Percentiles rank a stretch among this genome's conserved stretches.
Conservation (phyloP, 306 rosid species). For the Acacia crassicarpa region DNA sequence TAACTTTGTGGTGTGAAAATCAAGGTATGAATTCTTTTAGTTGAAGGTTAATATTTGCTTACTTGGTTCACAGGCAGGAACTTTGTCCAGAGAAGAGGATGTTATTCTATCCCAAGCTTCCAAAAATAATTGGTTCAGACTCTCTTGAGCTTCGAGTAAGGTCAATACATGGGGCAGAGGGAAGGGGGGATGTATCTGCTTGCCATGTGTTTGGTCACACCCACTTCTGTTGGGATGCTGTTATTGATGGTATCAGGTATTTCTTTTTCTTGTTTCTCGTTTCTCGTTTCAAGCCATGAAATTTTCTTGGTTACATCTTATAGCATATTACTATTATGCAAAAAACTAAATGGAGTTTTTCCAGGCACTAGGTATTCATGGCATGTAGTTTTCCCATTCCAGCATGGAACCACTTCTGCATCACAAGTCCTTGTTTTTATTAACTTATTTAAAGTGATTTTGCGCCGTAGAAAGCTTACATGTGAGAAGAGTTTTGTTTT, state of each 20-base stretch:
- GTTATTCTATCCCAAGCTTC: constrained; percentile 88
- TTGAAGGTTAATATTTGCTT: constrained; percentile 21
- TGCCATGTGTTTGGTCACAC: constrained; percentile 90
- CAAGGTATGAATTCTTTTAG: neutral
- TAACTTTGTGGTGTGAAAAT: neutral
- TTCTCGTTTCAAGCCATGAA: neutral
- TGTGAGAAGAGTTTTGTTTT: too few species aligned
- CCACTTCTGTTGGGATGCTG: constrained; percentile 82
- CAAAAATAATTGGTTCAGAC: constrained; percentile 84
- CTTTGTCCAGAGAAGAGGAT: constrained; percentile 96
- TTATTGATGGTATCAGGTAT: constrained; percentile 78
- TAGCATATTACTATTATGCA: neutral
- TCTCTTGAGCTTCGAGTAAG: constrained; percentile 72
- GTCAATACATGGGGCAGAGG: constrained; percentile 63
- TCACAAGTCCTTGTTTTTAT: neutral
- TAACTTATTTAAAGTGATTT: too few species aligned
- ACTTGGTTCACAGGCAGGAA: constrained; percentile 62
- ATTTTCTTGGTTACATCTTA: neutral
- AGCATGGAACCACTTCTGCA: neutral
- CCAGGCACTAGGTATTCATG: neutral
- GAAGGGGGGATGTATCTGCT: constrained; percentile 49
- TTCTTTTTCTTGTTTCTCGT: constrained; percentile 19
- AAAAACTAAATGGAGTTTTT: neutral
- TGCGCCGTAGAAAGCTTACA: too few species aligned
- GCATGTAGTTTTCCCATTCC: neutral